Evolutionary conservation across 148 eudicot genomes (phyloP).

Genomic region (Vaccinium darrowii): DNA sequence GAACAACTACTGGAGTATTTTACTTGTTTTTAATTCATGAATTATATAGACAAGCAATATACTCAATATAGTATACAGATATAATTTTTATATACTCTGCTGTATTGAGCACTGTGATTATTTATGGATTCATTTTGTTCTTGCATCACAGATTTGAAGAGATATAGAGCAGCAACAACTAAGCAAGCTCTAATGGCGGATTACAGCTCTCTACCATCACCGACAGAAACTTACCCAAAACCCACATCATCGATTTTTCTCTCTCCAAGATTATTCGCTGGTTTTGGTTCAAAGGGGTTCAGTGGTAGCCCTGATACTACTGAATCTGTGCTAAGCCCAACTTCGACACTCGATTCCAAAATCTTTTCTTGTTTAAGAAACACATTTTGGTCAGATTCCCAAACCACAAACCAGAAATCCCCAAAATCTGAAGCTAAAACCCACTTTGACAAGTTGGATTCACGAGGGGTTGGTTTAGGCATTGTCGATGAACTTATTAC

Average conservation of each 20-base stretch:
- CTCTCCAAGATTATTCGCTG: conserved; percentile 40
- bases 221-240: conserved; percentile 26
- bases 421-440: conserved; percentile 28
- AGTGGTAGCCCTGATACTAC: conserved; percentile 9
- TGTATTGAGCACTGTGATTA: no score
- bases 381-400: conserved; percentile 35
- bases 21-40: no score
- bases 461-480: conserved; percentile 47
- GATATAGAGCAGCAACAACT: conserved; percentile 15
- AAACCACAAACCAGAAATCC: conserved; percentile 18
- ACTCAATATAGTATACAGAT: no score
- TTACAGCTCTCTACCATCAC: conserved; percentile 26
- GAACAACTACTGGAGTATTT: no score
- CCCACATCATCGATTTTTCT: conserved; percentile 27
- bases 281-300: conserved; percentile 35
- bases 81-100: background rate
- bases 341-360: conserved; percentile 57
- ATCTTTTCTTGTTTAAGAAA: conserved; percentile 33
- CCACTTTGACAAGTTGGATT: conserved; percentile 24
- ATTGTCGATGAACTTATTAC: conserved; percentile 40
- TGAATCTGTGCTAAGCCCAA: conserved; percentile 51
- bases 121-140: background rate
- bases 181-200: conserved; percentile 51
- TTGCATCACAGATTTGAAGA: background rate
- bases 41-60: no score